Percentiles rank a stretch among this genome's conserved stretches.
phyloP scores from a whole-genome alignment of 495 filamentous ascomycete genomes.

The Penicillium nucicola region DNA sequence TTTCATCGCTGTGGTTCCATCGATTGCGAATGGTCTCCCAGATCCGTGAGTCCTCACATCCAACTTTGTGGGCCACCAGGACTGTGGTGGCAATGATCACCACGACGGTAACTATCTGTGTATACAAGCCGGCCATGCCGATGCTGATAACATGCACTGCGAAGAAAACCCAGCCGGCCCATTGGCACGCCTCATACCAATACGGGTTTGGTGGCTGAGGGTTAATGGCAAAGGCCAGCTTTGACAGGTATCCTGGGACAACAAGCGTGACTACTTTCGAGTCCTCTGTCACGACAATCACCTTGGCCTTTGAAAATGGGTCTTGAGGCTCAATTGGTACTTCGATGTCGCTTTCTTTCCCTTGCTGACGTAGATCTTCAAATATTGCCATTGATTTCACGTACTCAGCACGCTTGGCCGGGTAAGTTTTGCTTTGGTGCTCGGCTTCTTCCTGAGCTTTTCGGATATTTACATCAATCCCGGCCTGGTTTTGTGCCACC shows the following conservation, averaged over 20 bases:
- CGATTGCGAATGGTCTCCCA: neutral
- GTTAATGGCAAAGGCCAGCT: neutral
- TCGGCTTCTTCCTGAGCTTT: neutral
- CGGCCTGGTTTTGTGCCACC: constrained; percentile 8
- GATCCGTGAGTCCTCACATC: constrained; percentile 3
- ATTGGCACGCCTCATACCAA: neutral
- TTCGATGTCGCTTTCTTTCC: neutral
- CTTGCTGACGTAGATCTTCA: neutral
- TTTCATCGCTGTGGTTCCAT: neutral
- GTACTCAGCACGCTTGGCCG: neutral
- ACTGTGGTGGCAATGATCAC: constrained; percentile 10
- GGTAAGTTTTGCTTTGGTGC: neutral
- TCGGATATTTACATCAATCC: constrained; percentile 4
- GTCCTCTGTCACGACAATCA: constrained; percentile 6
- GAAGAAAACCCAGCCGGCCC: constrained; percentile 10
- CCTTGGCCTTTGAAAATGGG: neutral
- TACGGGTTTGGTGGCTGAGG: neutral
- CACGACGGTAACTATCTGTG: constrained; percentile 9
- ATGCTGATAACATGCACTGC: constrained; percentile 13
- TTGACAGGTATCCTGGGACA: constrained; percentile 7
- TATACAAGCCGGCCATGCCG: constrained; percentile 12
- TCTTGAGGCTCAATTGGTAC: neutral
- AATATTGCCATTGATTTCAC: neutral
- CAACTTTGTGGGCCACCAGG: constrained; percentile 4
- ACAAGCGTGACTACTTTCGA: constrained; percentile 7